Conservation (phyloP, 495 filamentous ascomycete genomes). For the Rostrohypoxylon terebratum region DNA sequence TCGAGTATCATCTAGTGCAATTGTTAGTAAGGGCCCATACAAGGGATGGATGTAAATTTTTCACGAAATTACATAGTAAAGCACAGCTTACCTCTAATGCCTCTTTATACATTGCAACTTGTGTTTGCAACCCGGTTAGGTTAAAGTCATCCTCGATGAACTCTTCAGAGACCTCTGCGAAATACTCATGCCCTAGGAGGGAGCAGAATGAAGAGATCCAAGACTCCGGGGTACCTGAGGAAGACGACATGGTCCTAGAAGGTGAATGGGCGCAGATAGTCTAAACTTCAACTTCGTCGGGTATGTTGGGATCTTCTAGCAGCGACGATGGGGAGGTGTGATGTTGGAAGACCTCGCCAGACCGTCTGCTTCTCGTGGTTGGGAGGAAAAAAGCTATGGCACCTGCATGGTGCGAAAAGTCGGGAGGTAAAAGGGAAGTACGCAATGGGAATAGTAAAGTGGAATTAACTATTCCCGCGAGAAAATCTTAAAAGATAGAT, state of each 20-base stretch:
- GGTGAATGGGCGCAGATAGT: background rate
- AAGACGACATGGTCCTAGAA: slow-evolving; percentile 67
- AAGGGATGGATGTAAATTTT: background rate
- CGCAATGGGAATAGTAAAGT: background rate
- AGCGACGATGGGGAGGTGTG: slow-evolving; percentile 10
- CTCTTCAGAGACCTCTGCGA: slow-evolving; percentile 97
- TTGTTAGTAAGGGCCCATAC: slow-evolving; percentile 34
- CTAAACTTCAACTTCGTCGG: background rate
- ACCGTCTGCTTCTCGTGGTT: slow-evolving; percentile 29
- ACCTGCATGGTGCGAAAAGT: slow-evolving; percentile 38
- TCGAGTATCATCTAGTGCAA: slow-evolving; percentile 91
- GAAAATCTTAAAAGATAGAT: slow-evolving; percentile 16
- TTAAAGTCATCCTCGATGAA: slow-evolving; percentile 99
- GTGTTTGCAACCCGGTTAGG: slow-evolving; percentile 90
- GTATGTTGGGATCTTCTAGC: background rate
- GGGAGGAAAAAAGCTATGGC: slow-evolving; percentile 33
- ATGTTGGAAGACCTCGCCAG: slow-evolving; percentile 28
- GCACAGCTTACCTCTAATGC: slow-evolving; percentile 67
- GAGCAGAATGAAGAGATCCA: slow-evolving; percentile 99
- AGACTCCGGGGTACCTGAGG: slow-evolving; percentile 87
- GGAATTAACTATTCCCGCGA: background rate
- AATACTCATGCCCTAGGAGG: slow-evolving; percentile 96
- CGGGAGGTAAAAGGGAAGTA: background rate
- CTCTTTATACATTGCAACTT: slow-evolving; percentile 99
- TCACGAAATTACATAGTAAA: background rate